phyloP scores from a whole-genome alignment of 2,329 filamentous ascomycete genomes.

The Pestalotiopsis sp. region DNA sequence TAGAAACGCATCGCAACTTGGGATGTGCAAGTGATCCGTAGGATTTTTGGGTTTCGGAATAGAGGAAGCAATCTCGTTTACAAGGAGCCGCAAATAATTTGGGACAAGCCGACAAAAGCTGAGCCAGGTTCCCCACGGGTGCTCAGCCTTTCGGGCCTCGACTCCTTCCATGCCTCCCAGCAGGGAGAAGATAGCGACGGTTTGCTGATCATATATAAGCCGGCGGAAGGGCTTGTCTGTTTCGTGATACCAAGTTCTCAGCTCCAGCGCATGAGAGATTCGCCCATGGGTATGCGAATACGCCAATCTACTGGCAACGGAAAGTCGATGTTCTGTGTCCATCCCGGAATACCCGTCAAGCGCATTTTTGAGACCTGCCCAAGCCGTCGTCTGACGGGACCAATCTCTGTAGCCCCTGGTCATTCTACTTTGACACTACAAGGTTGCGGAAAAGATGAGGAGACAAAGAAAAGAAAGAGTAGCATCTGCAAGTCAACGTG shows the following conservation, averaged over 20 bases:
- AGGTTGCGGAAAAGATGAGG: background rate
- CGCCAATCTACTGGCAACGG: conserved; percentile 9
- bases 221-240: background rate
- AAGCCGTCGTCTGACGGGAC: background rate
- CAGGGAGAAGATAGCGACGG: background rate
- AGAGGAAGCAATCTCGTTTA: background rate
- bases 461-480: background rate
- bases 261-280: background rate
- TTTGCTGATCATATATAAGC: background rate
- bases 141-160: background rate
- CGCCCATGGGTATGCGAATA: background rate
- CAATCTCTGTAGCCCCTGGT: background rate
- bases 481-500: background rate
- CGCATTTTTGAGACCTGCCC: background rate
- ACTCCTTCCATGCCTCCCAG: background rate
- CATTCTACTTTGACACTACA: background rate
- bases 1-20: background rate
- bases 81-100: background rate
- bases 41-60: background rate
- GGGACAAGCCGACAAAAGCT: background rate
- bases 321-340: conserved; percentile 1
- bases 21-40: background rate
- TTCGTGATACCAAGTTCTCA: background rate
- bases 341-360: background rate
- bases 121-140: background rate